Evolutionary conservation across 176 grass and related monocot species (phyloP), one percentile per base, ranked within the genome.

Genomic region (Carex parvula): DNA sequence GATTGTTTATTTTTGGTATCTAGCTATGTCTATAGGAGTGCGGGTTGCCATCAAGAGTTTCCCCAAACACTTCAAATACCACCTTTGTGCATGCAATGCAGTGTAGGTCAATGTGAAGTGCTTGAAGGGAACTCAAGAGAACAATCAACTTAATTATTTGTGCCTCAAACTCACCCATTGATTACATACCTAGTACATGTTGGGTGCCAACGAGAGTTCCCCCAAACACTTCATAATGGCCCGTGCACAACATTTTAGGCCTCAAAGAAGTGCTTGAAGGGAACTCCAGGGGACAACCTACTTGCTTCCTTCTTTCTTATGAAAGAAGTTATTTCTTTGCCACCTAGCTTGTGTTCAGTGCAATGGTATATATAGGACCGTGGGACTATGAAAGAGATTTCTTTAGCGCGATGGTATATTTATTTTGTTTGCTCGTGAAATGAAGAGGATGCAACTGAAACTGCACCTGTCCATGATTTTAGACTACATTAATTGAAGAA

Each of bases 391-490:
- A 33, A 33, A 33, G 32, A 33, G 32, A 33, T 33, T 33, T 33
- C 32, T 33, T 33, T 33, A 2, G 32, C 32, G 32, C 32, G 3
- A 33, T 33, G 2, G 32, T 33, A 33, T 33, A 33, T 33, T 33
- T 78, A 20, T n/a, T 76, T 29, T 35, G 39, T 87, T 65, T 44
- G 42, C 2, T 87, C 33, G 41, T 66, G 39, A 84, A 14, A 54
- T 59, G 62, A 87, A 14, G 66, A 70, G 15, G 9, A 60, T 62
- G 69, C 55, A 37, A 61, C 26, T 24, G 84, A 24, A 66, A 81
- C 80, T 91, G 91, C 46, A 91, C 84, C 89, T 94, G 69, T 81
- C 63, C 89, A 80, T 79, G 75, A 18, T 89, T 91, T 58, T 79
- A 79, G 89, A 22, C 87, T 64, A 93, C 88, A 80, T 90, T 90